phyloP scores from a whole-genome alignment of 225 moss, liverwort and hornwort genomes.

The Lunularia cruciata region DNA sequence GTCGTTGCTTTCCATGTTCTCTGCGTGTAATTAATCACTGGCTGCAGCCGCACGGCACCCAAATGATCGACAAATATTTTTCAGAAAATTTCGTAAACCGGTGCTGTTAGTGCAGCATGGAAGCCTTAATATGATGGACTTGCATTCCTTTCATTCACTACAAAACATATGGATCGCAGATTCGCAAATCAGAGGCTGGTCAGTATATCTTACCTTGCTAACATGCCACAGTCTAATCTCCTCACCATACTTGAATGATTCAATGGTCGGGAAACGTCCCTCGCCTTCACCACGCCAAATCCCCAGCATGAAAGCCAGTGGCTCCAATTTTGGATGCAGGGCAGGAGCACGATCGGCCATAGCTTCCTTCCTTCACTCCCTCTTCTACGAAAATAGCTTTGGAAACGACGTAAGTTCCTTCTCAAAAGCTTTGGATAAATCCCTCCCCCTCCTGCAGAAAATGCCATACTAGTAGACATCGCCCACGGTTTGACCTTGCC shows the following conservation, averaged over 20 bases:
- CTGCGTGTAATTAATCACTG: conserved; percentile 87
- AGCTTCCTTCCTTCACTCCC: no score
- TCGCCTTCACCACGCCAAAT: conserved; percentile 98
- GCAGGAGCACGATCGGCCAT: conserved; percentile 57
- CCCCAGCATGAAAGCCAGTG: conserved; percentile 75
- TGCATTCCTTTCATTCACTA: background rate
- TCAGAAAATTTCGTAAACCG: background rate
- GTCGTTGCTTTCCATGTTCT: conserved; percentile 87
- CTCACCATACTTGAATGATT: conserved; percentile 92
- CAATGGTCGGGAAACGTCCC: conserved; percentile 83
- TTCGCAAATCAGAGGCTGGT: no score
- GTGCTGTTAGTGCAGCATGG: background rate
- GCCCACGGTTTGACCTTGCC: no score
- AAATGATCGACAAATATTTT: no score
- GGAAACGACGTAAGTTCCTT: no score
- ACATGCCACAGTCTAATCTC: conserved; percentile 95
- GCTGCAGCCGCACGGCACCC: conserved; percentile 61
- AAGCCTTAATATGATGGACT: no score
- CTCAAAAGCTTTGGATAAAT: no score
- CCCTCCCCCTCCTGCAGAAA: no score
- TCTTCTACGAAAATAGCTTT: no score
- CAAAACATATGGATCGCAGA: no score
- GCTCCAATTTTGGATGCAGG: conserved; percentile 71
- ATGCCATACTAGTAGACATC: no score
- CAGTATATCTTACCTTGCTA: conserved; percentile 62